Evolutionary conservation across 1,284 basidiomycete genomes (phyloP).

Genomic region (Trichosporon coremiiforme): DNA sequence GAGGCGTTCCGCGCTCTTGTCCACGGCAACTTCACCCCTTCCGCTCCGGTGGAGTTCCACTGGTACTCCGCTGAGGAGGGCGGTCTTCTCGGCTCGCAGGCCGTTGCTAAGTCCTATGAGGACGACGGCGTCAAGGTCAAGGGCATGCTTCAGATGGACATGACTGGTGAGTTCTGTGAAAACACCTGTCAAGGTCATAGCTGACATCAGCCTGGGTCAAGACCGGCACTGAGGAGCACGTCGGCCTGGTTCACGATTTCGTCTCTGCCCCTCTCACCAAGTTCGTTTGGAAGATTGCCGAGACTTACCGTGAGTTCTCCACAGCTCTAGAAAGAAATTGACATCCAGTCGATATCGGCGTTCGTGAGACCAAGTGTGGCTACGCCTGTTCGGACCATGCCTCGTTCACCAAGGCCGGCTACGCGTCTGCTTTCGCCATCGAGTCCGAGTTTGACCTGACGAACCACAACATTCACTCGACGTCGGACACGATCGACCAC

Average conservation of each 20-base stretch:
- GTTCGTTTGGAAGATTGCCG: conserved; percentile 71
- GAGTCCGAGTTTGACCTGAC: conserved; percentile 57
- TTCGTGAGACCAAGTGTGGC: conserved; percentile 68
- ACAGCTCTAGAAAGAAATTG: neutral
- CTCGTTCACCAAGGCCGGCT: conserved; percentile 82
- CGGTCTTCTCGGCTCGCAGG: conserved; percentile 92
- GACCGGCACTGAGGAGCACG: conserved; percentile 77
- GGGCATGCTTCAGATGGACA: conserved; percentile 87
- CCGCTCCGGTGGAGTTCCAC: conserved; percentile 81
- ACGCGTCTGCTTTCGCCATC: conserved; percentile 76
- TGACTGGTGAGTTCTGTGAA: conserved; percentile 56
- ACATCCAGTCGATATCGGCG: conserved; percentile 49
- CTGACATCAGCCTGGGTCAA: conserved; percentile 82
- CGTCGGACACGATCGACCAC: conserved; percentile 78
- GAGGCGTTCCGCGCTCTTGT: conserved; percentile 84
- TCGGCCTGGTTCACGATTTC: conserved; percentile 89
- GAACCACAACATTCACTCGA: conserved; percentile 80
- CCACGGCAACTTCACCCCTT: conserved; percentile 73
- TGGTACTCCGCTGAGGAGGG: conserved; percentile 96
- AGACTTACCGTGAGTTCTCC: conserved; percentile 63
- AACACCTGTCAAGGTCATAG: neutral
- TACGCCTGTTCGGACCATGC: conserved; percentile 88
- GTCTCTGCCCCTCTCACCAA: conserved; percentile 70
- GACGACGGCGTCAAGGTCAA: conserved; percentile 67
- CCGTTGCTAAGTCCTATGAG: conserved; percentile 79